These are phyloP conservation scores for Hypoxylon fuscum DNA, from an alignment of 495 filamentous ascomycete species.

Conservation along the genomic window DNA sequence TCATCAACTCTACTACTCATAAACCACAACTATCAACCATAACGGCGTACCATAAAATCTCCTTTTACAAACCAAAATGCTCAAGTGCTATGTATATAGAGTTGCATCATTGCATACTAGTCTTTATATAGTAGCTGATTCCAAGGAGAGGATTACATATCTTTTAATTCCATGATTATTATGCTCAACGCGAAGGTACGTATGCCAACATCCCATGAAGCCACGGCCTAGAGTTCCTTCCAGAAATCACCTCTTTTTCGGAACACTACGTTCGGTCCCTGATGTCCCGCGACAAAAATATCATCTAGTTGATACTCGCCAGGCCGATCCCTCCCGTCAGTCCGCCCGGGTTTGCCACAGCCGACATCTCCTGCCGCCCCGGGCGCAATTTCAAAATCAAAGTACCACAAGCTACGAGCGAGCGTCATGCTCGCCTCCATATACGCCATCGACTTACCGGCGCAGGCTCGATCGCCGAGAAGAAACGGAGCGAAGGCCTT, in stretches of 20 bases:
- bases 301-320: conserved; percentile 50
- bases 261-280: conserved; percentile 5
- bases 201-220: too few relatives aligned
- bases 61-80: too few relatives aligned
- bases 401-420: conserved; percentile 49
- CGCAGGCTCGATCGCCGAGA: conserved; percentile 42
- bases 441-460: conserved; percentile 48
- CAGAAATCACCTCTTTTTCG: background rate
- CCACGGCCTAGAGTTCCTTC: too few relatives aligned
- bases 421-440: conserved; percentile 50
- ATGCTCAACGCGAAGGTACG: too few relatives aligned
- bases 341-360: background rate
- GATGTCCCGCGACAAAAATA: conserved; percentile 3
- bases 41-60: too few relatives aligned
- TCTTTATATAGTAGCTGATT: too few relatives aligned
- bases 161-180: too few relatives aligned
- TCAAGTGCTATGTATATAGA: too few relatives aligned
- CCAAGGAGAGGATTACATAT: too few relatives aligned
- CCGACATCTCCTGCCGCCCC: background rate
- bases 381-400: conserved; percentile 48
- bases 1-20: too few relatives aligned
- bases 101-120: too few relatives aligned
- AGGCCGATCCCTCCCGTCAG: conserved; percentile 37
- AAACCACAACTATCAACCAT: too few relatives aligned
- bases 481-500: conserved; percentile 41